A percentile compares a stretch with the other conserved stretches of the same genome.
These are phyloP conservation scores for Eimeria acervulina DNA, from an alignment of 169 alveolate species.

Conservation along the genomic window DNA sequence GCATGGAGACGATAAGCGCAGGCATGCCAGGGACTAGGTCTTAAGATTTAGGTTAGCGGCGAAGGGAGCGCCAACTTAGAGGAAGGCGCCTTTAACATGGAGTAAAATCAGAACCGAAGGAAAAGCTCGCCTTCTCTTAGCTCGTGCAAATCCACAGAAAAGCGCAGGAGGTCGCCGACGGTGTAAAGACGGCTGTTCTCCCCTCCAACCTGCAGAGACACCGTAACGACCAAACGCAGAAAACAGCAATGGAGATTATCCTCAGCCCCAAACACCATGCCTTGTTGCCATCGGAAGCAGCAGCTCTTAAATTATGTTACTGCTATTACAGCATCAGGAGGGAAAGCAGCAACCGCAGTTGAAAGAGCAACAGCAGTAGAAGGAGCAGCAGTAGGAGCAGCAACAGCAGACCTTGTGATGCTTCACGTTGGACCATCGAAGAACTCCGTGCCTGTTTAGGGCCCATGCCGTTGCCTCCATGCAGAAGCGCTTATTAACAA, in stretches of 20 bases:
- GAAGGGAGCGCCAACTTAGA: background rate
- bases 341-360: conserved; percentile 23
- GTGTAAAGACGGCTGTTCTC: conserved; percentile 63
- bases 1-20: background rate
- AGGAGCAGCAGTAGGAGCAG: background rate
- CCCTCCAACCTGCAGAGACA: conserved; percentile 25
- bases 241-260: background rate
- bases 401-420: conserved; percentile 63
- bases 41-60: background rate
- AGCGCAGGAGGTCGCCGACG: conserved; percentile 57
- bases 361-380: background rate
- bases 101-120: background rate
- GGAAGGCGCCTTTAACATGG: background rate
- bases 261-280: background rate
- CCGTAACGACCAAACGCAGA: background rate
- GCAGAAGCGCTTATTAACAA: conserved; percentile 73
- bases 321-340: background rate
- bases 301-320: background rate
- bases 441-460: conserved; percentile 79
- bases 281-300: background rate
- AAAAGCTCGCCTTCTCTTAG: conserved; percentile 43
- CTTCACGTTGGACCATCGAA: conserved; percentile 80
- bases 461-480: conserved; percentile 74
- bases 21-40: background rate
- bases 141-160: conserved; percentile 75